Evolutionary conservation across 129 eudicot species (phyloP), one percentile per base, ranked within the genome.

Genomic region (Pulicaria dysenterica): DNA sequence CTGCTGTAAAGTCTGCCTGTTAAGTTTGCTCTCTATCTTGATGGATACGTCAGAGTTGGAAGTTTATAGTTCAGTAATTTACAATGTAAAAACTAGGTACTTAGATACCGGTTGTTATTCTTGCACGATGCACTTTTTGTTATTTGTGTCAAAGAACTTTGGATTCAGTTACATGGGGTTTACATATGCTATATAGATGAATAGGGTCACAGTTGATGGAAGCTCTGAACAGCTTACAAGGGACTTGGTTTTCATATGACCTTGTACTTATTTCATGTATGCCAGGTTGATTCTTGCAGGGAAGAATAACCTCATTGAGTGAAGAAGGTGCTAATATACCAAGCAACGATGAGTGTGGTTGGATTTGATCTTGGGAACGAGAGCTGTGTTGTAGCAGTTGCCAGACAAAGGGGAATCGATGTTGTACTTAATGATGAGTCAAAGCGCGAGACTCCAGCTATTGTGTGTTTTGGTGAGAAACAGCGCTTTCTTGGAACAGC

Each of bases 301-400:
- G 53, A 16, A 66, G 34, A 65, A 67, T 79, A 63, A 53, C 39
- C 64, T 17, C 8, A 45, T 59, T 31, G 0, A 0, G 64, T n/a
- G 8, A 8, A 34, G 34, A 56, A 40, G 43, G 8, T 41, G 16
- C 37, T 12, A 19, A 44, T 57, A 15, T 14, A 37, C 4, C 8
- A 15, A 65, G 72, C 70, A 62, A 87, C 58, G 70, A 92, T 92
- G 98, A 92, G 98, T 54, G 96, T 92, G 76, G 96, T 92, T 0
- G 98, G 98, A 54, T 89, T 92, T 86, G 98, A 89, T 78, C 81
- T 92, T 71, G 96, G 98, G 37, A 92, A 89, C 44, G 98, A 92
- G 82, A 92, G 92, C 45, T 75, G 96, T 36, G 98, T 92, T 14
- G 98, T 92, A 61, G 96, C 98, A 8, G 96, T 92, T 76, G 98